Evolutionary conservation across 306 rosid species (phyloP), one percentile per base, ranked within the genome.

Genomic region (Vigna reflexopilosa): DNA sequence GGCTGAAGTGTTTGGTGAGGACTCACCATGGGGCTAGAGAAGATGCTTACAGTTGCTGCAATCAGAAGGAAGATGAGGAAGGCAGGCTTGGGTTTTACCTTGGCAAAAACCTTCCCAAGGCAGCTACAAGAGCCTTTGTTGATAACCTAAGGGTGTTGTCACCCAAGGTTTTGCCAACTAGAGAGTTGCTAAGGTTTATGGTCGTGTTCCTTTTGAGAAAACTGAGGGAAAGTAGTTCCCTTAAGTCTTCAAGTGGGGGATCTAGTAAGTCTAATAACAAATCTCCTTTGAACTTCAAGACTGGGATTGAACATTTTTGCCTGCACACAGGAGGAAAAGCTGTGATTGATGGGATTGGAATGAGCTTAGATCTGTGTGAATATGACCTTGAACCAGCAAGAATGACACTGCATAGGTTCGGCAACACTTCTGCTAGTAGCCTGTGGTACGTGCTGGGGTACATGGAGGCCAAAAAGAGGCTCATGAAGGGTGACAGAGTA

Each of bases 241-340:
- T 80, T 1, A 56, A 50, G 74, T 32, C 72, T 19, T 22, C 63
- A 9, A 24, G 59, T 36, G 70, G 32, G 24, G 76, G 58, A 15
- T 7, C 36, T 3, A 69, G 62, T 19, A 58, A 58, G 13, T 59
- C 19, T 3, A 62, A 3, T 7, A 62, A 7, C 20, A 88, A 87
- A 65, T 72, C 95, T 2, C 83, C 82, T 1, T 32, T 91, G 61
- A 88, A 92, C 49, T 89, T 92, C 79, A 86, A 71, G 42, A 82
- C 89, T 0, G 97, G 93, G 2, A 96, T 92, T 0, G 94, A 94
- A 32, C 98, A 94, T 77, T 92, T 94, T 44, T 92, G 97, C 61
- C 52, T 94, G 0, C 98, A 94, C 79, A 89, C 98, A 0, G 97
- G 98, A 2, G 98, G 98, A 6, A 94, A 90, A 58, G 98, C 97